Conservation (phyloP, 2,329 filamentous ascomycete genomes). For the Colletotrichum tanaceti region DNA sequence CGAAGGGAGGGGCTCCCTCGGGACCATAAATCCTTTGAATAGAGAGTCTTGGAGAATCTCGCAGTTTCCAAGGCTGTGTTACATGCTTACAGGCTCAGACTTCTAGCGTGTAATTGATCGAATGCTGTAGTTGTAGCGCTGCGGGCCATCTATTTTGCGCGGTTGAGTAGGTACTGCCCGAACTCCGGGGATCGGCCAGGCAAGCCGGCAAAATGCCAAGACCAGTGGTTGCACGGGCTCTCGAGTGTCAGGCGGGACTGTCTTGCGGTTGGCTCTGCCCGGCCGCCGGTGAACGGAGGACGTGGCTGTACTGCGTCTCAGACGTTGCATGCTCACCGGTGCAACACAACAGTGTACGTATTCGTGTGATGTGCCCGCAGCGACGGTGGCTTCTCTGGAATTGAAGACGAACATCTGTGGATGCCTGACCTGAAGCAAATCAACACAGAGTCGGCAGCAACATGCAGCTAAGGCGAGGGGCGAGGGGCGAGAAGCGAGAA, state of each 20-base stretch:
- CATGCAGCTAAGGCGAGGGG: constrained; percentile 1
- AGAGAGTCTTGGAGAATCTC: too few species aligned
- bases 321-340: constrained; percentile 15
- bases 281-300: not conserved
- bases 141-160: too few species aligned
- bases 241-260: constrained; percentile 5
- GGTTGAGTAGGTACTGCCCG: not conserved
- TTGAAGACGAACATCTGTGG: not conserved
- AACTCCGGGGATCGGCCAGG: not conserved
- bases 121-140: not conserved
- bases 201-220: constrained; percentile 15
- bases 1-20: too few species aligned
- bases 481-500: not conserved
- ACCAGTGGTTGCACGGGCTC: constrained; percentile 5
- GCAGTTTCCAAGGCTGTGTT: not conserved
- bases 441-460: constrained; percentile 1
- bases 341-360: not conserved
- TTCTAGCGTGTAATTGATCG: not conserved
- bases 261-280: constrained; percentile 2
- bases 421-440: not conserved
- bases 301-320: constrained; percentile 28
- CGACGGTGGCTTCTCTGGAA: not conserved
- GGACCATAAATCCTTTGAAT: too few species aligned
- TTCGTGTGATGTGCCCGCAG: not conserved
- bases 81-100: not conserved